phyloP scores from a whole-genome alignment of 2,329 filamentous ascomycete genomes.

The Colletotrichum destructivum region DNA sequence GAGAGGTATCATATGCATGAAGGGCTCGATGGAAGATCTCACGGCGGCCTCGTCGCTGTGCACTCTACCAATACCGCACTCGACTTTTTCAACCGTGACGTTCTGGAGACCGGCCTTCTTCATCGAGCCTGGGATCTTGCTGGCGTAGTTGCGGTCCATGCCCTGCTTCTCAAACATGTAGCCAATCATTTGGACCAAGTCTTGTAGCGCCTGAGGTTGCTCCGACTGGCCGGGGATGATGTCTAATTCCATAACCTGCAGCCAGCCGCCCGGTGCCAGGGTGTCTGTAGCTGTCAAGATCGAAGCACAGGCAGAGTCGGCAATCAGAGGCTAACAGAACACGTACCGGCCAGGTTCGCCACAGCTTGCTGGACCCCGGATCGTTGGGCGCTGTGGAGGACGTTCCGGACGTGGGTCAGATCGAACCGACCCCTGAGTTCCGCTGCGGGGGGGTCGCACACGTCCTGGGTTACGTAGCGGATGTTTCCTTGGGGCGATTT shows the following conservation, averaged over 20 bases:
- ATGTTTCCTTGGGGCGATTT: constrained; percentile 37
- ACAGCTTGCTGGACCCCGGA: constrained; percentile 30
- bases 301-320: background rate
- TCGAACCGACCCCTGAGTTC: constrained; percentile 29
- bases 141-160: constrained; percentile 18
- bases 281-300: constrained; percentile 16
- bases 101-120: constrained; percentile 31
- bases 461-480: constrained; percentile 33
- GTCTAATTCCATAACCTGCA: constrained; percentile 36
- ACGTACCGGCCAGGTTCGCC: constrained; percentile 21
- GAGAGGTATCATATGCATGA: constrained; percentile 3
- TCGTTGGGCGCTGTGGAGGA: constrained; percentile 24
- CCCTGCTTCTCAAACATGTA: constrained; percentile 30
- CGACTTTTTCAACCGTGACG: constrained; percentile 10
- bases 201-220: constrained; percentile 16
- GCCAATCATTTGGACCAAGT: constrained; percentile 21
- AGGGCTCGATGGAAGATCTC: constrained; percentile 18
- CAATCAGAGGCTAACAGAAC: background rate
- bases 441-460: constrained; percentile 22
- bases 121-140: constrained; percentile 12
- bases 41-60: constrained; percentile 14
- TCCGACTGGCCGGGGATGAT: background rate
- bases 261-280: constrained; percentile 39
- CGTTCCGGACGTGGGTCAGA: constrained; percentile 36
- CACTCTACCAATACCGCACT: constrained; percentile 20